phyloP scores from a whole-genome alignment of 2,329 filamentous ascomycete species.

The Malbranchea cinnamomea region DNA sequence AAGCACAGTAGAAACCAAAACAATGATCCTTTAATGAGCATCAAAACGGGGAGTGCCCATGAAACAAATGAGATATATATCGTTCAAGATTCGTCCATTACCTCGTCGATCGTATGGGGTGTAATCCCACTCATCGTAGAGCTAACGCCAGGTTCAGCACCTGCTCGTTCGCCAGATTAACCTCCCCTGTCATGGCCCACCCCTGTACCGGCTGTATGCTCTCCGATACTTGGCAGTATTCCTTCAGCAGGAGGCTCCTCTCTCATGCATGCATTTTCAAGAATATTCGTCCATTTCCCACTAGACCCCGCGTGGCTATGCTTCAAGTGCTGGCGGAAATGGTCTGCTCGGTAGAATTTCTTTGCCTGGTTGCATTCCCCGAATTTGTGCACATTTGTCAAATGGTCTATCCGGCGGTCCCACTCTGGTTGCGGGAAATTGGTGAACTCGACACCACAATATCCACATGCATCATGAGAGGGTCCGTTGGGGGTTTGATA shows the following conservation, averaged over 20 bases:
- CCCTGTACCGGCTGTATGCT: slow-evolving; percentile 11
- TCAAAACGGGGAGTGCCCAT: too few species aligned
- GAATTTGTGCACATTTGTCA: slow-evolving; percentile 89
- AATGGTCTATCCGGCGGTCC: slow-evolving; percentile 71
- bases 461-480: slow-evolving; percentile 65
- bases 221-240: slow-evolving; percentile 13
- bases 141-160: slow-evolving; percentile 4
- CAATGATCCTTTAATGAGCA: too few species aligned
- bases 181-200: slow-evolving; percentile 7
- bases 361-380: slow-evolving; percentile 96
- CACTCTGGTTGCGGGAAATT: slow-evolving; percentile 65
- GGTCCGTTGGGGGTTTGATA: slow-evolving; percentile 21
- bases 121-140: slow-evolving; percentile 5
- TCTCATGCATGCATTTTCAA: slow-evolving; percentile 93
- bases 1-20: too few species aligned
- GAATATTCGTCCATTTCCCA: slow-evolving; percentile 97
- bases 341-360: slow-evolving; percentile 94
- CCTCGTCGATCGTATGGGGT: slow-evolving; percentile 13
- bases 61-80: neutral
- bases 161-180: slow-evolving; percentile 1
- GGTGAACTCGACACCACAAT: slow-evolving; percentile 84
- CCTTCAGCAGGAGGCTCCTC: slow-evolving; percentile 44
- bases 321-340: slow-evolving; percentile 95
- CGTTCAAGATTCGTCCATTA: slow-evolving; percentile 11
- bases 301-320: slow-evolving; percentile 93